A percentile compares a stretch with the other conserved stretches of the same genome.
Evolutionary conservation across 2,329 filamentous ascomycete species (phyloP).

Genomic region (Sporothrix euskadiensis): DNA sequence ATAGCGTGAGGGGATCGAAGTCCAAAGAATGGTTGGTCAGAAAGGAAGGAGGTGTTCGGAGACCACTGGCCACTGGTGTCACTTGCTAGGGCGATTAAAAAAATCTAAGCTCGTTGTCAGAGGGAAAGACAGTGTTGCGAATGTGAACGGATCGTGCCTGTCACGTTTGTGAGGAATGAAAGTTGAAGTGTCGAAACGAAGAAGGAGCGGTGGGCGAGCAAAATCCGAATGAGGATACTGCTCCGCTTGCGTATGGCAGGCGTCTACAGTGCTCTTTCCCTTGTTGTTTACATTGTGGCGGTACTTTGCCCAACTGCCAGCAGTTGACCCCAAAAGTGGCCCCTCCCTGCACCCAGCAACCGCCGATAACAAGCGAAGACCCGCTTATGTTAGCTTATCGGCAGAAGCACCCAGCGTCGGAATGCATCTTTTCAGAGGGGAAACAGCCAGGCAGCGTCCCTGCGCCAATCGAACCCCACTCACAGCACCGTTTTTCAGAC

Average conservation of each 20-base stretch:
- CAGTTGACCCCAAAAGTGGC: slow-evolving; percentile 8
- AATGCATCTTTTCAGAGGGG: slow-evolving; percentile 10
- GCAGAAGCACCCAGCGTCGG: background rate
- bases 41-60: background rate
- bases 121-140: slow-evolving; percentile 19
- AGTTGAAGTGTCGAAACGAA: background rate
- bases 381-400: background rate
- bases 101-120: slow-evolving; percentile 24
- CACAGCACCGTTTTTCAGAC: background rate
- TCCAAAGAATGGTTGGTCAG: slow-evolving; percentile 14
- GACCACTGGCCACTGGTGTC: background rate
- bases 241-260: background rate
- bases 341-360: slow-evolving; percentile 29
- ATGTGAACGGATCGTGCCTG: slow-evolving; percentile 10
- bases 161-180: slow-evolving; percentile 16
- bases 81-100: background rate
- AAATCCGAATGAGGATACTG: background rate
- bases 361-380: slow-evolving; percentile 5
- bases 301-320: slow-evolving; percentile 3
- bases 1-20: background rate
- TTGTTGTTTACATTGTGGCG: slow-evolving; percentile 28
- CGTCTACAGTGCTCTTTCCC: slow-evolving; percentile 13
- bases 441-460: slow-evolving; percentile 11
- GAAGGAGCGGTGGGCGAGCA: background rate
- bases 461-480: slow-evolving; percentile 18